Base-by-base conservation (phyloP, 148 eudicot species). In the Agrostemma githago region DNA sequence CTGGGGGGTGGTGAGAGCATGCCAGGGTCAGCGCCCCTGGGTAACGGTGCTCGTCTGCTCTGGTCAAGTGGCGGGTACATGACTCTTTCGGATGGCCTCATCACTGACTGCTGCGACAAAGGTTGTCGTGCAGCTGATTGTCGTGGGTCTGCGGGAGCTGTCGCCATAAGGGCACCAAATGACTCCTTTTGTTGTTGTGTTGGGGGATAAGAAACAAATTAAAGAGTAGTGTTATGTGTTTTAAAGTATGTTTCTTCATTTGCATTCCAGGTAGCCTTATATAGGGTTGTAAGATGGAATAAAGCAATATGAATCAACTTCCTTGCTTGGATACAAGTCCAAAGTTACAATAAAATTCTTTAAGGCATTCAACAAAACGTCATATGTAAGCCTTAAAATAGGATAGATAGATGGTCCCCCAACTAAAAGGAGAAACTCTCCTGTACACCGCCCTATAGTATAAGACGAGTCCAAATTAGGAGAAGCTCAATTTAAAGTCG, bases 241-340 rank as follows among this genome's bases (percentile, higher is more conserved):
- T 48, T 26, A 1, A 1, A 26, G 34, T 26, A 26, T 26, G 34
- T 26, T 26, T 26, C 34, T 72, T 68, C 3, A 58, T 73, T 16
- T 15, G 9, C 4, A 76, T 10, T 14, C 46, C 16, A 19, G 40
- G n/a, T 41, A 8, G 6, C 15, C 2, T 72, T 80, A 17, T 76
- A 80, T 80, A 80, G 76, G 12, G 56, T 40, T 62, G 54, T 43
- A 5, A 68, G 15, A 62, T 41, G 74, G 80, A 76, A 76, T 80
- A 80, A 80, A 76, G 83, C 8, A n/a, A 72, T n/a, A 19, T 80
- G 83, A 80, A 80, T 80, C 80, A 72, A 80, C 83, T 80, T 80
- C 83, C 83, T 80, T 80, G 79, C 83, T 80, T 80, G 74, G 15
- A 58, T n/a, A 20, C 43, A 46, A 72, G 72, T 78, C 68, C 68